A percentile compares a stretch with the other conserved stretches of the same genome.
phyloP scores from a whole-genome alignment of 768 basidiomycete species.

The Multifurca ochricompacta region DNA sequence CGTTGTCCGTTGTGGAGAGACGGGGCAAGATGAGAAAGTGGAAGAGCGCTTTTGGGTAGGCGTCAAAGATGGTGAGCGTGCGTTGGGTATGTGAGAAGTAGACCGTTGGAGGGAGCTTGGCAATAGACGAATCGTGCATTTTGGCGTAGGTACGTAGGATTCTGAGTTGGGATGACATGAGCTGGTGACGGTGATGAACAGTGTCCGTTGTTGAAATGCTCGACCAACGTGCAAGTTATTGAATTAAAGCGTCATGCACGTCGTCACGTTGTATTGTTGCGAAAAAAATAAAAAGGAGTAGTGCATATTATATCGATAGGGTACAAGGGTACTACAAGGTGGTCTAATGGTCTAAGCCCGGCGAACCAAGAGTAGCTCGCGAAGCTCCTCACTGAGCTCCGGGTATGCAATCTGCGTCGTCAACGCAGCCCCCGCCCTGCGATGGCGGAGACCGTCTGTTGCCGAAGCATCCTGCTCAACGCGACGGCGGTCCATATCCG shows the following conservation, averaged over 20 bases:
- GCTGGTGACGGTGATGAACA: background rate
- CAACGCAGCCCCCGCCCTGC: conserved; percentile 12
- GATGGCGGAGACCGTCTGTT: conserved; percentile 30
- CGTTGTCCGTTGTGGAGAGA: conserved; percentile 17
- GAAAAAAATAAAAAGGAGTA: background rate
- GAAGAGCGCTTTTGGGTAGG: conserved; percentile 76
- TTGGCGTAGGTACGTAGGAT: conserved; percentile 57
- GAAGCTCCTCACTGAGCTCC: conserved; percentile 18
- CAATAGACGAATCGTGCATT: conserved; percentile 32
- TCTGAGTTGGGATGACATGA: conserved; percentile 29
- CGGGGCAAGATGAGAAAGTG: conserved; percentile 83
- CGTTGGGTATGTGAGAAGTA: conserved; percentile 48
- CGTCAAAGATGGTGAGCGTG: conserved; percentile 64
- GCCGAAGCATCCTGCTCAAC: conserved; percentile 41
- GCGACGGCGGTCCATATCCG: conserved; percentile 77
- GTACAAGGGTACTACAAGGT: background rate
- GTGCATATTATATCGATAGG: background rate
- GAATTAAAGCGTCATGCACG: background rate
- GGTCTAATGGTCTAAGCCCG: conserved; percentile 3
- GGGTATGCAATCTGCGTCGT: conserved; percentile 2
- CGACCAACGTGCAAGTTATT: background rate
- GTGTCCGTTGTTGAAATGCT: background rate
- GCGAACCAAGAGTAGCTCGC: conserved; percentile 12
- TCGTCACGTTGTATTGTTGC: background rate
- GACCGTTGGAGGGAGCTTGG: conserved; percentile 49